Evolutionary conservation across 2,329 filamentous ascomycete species (phyloP), one percentile per base, ranked within the genome.

Genomic region (Penicillium nordicum): DNA sequence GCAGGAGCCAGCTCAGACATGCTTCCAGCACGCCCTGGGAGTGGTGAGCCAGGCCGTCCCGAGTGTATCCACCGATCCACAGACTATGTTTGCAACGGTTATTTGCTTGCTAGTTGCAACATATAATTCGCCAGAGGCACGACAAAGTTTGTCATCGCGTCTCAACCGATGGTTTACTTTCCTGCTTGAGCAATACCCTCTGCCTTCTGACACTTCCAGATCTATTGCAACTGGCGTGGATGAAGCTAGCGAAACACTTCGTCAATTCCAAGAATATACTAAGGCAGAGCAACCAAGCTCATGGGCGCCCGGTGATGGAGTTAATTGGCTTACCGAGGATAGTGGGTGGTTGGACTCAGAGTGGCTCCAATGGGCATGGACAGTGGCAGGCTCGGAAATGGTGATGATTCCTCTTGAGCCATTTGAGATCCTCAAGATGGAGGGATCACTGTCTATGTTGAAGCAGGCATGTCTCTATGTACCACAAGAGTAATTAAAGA

Each of bases 281-380:
- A 29, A 1, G 11, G 12, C 36, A 1, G 53, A n/a, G 69, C 30
- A 62, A 62, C n/a, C 45, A 40, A 34, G 50, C 41, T 18, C n/a
- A 23, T 57, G 53, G 50, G 54, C 58, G 34, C 11, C 34, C 5
- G 30, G 45, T 8, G 60, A 60, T 55, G 58, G 62, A 14, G 58
- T 60, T 2, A 27, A 44, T 37, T 66, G 64, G 64, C 55, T 66
- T 16, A 34, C 49, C 3, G 51, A 59, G n/a, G 61, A 62, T n/a
- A 64, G 63, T 48, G 70, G 67, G 61, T 76, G 74, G 74, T 58
- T 76, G 30, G 69, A 71, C 29, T 61, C 69, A 7, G 69, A 73
- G 21, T 73, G 71, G 70, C 18, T 78, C 45, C 72, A 74, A 44
- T 79, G 77, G 76, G 72, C 73, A 25, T 78, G 74, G 71, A 71